Evolutionary conservation across 2,329 filamentous ascomycete species (phyloP), one percentile per base, ranked within the genome.

Genomic region (Neonectria ditissima): DNA sequence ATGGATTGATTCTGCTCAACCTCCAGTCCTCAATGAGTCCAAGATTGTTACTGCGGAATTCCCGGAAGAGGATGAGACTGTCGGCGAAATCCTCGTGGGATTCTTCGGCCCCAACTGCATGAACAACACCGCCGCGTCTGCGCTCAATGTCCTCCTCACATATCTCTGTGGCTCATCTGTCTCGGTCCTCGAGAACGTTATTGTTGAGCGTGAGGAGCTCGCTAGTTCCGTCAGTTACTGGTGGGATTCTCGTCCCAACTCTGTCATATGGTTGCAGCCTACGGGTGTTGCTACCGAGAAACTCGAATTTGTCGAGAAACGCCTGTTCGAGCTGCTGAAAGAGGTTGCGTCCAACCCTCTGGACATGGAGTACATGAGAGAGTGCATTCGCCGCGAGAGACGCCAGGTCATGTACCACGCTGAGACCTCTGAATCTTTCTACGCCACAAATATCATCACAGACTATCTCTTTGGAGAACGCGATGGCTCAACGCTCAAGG

Each of bases 151-250:
- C 54, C 81, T 97, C 2, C 84, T 97, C 41, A 89, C 91, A 2
- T 99, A 98, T 74, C 87, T 99, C 18, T 93, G 93, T 66, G 96
- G 94, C 6, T 98, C 96, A 0, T 97, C 97, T 1, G 93, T 97
- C 3, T 95, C 95, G 0, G 84, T 99, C 1, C 83, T 99, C 6
- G 95, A 98, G 75, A 98, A 98, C 70, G 87, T 90, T 18, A 86
- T 99, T 65, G 96, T 99, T 2, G 96, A 99, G 76, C 93, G 91
- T 72, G 95, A 98, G 78, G 92, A 97, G 70, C 87, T 98, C 48
- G 92, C 94, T 4, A 97, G 94, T 79, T 92, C 91, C 7, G 89
- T 98, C 11, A 89, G 90, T 52, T 94, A 92, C 77, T 91, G 88
- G 77, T 91, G 89, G 72, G 94, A 97, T 67, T 86, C 89, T 26